Evolutionary conservation across 73 alveolate genomes (phyloP), one percentile per base, ranked within the genome.

Genomic region (Paramecium sonneborni): DNA sequence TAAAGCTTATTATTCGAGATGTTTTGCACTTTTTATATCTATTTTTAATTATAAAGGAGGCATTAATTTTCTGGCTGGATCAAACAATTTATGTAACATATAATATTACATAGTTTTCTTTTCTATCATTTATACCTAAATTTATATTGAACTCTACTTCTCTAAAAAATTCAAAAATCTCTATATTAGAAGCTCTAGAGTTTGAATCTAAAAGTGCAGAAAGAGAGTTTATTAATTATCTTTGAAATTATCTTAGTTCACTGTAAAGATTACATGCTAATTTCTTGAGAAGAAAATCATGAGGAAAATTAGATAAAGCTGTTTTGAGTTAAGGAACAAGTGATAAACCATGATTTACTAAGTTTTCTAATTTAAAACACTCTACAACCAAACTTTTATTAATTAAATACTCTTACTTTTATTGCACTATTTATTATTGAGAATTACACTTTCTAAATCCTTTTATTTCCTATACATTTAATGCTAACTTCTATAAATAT

Each of bases 311-410:
- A 18, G 41, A 30, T 10, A 79, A 20, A 5, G 90, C 90, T 4
- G 90, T 79, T 46, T 79, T 43, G 10, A 79, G 26, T 79, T 79
- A 34, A 23, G 90, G 90, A 24, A 79, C 74, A 20, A 79, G 41
- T 12, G 90, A 79, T 41, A 79, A 44, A 1, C 90, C 90, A 79
- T 79, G 90, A 34, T 79, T 79, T 12, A 79, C 90, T n/a, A 79
- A 44, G 18, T 79, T 79, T 41, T 79, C 74, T 24, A 79, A 46
- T 79, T 79, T 79, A 23, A 79, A 79, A 34, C 90, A 79, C n/a
- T 79, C 90, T 4, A 79, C 74, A 26, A 79, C 90, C 0, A 79
- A 56, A 24, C 84, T 52, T 18, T 14, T 62, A 62, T 62, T 23
- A 12, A 26, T 2, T 26, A 30, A 23, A 0, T 10, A 30, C 7